These are phyloP conservation scores for Allodekkera sacchari DNA, from an alignment of 805 yeast species.

Conservation along the genomic window DNA sequence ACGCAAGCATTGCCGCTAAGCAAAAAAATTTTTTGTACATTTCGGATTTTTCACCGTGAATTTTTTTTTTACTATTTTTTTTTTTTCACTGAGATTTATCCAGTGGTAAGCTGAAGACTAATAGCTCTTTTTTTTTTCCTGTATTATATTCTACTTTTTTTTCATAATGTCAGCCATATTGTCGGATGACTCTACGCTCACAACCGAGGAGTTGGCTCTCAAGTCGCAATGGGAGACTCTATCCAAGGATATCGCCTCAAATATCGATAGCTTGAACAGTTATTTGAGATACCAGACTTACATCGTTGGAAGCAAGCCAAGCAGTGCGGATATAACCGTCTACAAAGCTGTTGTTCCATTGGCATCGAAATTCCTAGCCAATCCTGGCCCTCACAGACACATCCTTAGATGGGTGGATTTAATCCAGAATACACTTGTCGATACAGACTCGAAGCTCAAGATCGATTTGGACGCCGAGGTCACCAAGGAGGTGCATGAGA, in stretches of 20 bases:
- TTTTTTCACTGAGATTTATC: too few species aligned
- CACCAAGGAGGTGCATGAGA: constrained; percentile 45
- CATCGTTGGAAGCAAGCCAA: constrained; percentile 56
- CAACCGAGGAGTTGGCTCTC: constrained; percentile 43
- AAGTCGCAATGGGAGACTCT: constrained; percentile 74
- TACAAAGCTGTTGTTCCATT: constrained; percentile 60
- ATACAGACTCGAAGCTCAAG: constrained; percentile 41
- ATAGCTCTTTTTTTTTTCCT: too few species aligned
- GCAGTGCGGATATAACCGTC: constrained; percentile 63
- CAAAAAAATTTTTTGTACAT: too few species aligned
- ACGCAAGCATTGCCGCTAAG: too few species aligned
- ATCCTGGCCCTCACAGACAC: constrained; percentile 66
- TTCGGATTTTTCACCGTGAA: too few species aligned
- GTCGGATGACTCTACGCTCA: too few species aligned
- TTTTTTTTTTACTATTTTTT: too few species aligned
- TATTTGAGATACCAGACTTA: constrained; percentile 63
- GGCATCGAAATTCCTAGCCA: constrained; percentile 38
- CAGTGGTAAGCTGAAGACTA: too few species aligned
- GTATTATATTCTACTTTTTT: too few species aligned
- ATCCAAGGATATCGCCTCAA: constrained; percentile 50
- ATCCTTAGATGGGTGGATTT: constrained; percentile 89
- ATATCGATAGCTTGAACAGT: constrained; percentile 55
- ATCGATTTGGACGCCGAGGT: constrained; percentile 55
- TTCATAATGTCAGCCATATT: too few species aligned
- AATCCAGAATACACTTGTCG: constrained; percentile 53